phyloP scores from a whole-genome alignment of 192 early-diverging fungal genomes.

The Haplosporangium gracile region DNA sequence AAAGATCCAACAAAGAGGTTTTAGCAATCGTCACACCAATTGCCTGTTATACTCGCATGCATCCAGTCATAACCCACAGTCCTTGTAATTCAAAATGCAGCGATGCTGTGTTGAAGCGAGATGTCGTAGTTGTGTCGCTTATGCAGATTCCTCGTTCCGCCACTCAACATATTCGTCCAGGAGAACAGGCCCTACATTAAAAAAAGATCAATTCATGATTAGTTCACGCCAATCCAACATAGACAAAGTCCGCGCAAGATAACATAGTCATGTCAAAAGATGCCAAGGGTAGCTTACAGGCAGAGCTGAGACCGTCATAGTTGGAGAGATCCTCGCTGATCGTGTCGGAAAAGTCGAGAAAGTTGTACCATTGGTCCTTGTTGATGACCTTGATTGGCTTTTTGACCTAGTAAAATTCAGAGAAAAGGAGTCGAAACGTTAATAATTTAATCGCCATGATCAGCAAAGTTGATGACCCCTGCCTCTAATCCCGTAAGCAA shows the following conservation, averaged over 20 bases:
- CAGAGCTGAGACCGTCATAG: constrained; percentile 69
- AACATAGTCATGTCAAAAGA: neutral
- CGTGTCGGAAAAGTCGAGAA: constrained; percentile 70
- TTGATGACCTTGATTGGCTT: constrained; percentile 72
- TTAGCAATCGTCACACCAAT: too few relatives aligned
- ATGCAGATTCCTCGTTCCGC: constrained; percentile 55
- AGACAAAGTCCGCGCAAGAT: neutral
- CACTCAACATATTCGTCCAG: constrained; percentile 78
- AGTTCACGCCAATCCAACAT: neutral
- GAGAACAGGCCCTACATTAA: constrained; percentile 71
- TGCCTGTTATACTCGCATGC: too few relatives aligned
- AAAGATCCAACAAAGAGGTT: too few relatives aligned
- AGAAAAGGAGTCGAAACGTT: neutral
- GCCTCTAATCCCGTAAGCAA: neutral
- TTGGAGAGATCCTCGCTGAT: constrained; percentile 63
- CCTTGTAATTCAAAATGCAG: neutral
- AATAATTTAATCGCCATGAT: neutral
- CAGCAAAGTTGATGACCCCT: neutral
- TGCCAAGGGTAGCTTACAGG: constrained; percentile 63
- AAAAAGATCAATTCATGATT: neutral
- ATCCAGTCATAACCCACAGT: neutral
- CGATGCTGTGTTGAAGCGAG: neutral
- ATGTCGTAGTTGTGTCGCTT: neutral
- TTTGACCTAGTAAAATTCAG: constrained; percentile 35
- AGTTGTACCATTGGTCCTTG: constrained; percentile 77